Evolutionary conservation across 768 basidiomycete species (phyloP).

Genomic region (Kwoniella heveanensis): DNA sequence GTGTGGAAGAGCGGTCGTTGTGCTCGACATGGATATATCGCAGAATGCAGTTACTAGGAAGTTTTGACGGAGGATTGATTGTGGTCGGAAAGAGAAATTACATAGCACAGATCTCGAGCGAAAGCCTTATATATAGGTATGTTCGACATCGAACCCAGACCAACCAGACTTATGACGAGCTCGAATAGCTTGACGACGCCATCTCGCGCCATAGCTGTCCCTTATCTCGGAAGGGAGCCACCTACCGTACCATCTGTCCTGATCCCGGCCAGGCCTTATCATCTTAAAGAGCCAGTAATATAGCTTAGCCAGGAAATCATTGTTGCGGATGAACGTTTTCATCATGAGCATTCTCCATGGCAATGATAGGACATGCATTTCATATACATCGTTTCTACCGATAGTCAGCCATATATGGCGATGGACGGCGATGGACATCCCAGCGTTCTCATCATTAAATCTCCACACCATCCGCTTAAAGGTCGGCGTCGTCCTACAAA

Average conservation of each 20-base stretch:
- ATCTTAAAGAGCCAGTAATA: too few species aligned
- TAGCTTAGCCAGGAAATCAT: too few species aligned
- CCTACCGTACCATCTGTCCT: not conserved
- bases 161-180: too few species aligned
- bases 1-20: not conserved
- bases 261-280: not conserved
- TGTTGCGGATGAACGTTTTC: too few species aligned
- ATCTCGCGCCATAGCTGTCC: not conserved
- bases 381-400: conserved; percentile 1
- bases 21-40: not conserved
- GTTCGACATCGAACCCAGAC: too few species aligned
- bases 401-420: not conserved
- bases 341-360: not conserved
- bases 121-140: too few species aligned
- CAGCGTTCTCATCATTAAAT: not conserved
- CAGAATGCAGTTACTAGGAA: too few species aligned
- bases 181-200: not conserved
- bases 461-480: not conserved
- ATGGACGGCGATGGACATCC: conserved; percentile 1
- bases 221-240: not conserved
- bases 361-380: conserved; percentile 1
- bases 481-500: not conserved
- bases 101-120: too few species aligned
- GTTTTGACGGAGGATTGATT: too few species aligned
- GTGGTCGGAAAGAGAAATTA: too few species aligned